Conservation (phyloP, 306 rosid genomes). For the Casuarina equisetifolia region DNA sequence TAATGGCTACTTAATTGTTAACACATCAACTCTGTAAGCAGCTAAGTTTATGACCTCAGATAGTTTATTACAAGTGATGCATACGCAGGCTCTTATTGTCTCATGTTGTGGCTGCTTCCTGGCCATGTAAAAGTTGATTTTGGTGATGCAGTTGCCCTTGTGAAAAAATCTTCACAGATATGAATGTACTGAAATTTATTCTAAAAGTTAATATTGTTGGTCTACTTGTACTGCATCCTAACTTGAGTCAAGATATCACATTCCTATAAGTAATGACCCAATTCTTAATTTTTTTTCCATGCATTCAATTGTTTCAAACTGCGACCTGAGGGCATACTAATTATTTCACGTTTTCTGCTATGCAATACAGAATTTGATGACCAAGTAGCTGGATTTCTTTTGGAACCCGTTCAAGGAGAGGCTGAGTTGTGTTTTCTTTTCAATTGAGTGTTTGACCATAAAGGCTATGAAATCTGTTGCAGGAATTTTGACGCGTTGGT, state of each 20-base stretch:
- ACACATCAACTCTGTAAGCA: constrained; percentile 2
- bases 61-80: constrained; percentile 21
- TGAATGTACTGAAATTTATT: constrained; percentile 1
- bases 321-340: constrained; percentile 16
- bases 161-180: constrained; percentile 73
- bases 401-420: constrained; percentile 99
- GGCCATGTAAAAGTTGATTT: constrained; percentile 96
- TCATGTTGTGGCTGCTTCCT: constrained; percentile 99
- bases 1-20: not conserved
- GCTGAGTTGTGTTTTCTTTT: constrained; percentile 72
- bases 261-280: not conserved
- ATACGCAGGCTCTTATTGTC: constrained; percentile 81
- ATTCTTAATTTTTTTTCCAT: not conserved
- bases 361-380: constrained; percentile 73
- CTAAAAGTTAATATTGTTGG: not conserved
- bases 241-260: not conserved
- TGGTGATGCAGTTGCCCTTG: constrained; percentile 81
- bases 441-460: constrained; percentile 2
- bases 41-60: constrained; percentile 23
- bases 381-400: constrained; percentile 82
- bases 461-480: not conserved
- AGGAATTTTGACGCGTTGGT: not conserved
- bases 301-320: constrained; percentile 1
- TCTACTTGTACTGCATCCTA: not conserved
- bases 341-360: constrained; percentile 22